Evolutionary conservation across 371 early-diverging fungal species (phyloP).

Genomic region (Circinella minor): DNA sequence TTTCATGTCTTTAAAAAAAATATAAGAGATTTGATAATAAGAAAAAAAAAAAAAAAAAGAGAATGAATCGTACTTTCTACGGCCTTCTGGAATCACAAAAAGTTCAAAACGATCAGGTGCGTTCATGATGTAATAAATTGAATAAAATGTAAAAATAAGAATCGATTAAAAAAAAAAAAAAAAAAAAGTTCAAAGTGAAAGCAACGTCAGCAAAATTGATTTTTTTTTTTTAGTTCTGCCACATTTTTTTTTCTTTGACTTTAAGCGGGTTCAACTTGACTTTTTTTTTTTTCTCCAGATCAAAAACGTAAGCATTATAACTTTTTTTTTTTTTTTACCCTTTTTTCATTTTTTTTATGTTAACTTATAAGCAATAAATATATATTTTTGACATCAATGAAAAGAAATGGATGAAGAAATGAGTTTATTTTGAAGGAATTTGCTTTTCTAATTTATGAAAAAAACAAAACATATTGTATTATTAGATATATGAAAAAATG

Average conservation of each 20-base stretch:
- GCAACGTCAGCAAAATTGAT: no score
- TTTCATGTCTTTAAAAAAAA: neutral
- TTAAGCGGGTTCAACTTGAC: no score
- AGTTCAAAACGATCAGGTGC: slow-evolving; percentile 91
- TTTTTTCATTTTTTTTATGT: neutral
- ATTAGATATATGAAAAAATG: slow-evolving; percentile 36
- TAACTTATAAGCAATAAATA: neutral
- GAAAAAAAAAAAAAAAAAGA: neutral
- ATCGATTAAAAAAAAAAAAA: neutral
- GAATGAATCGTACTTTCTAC: slow-evolving; percentile 69
- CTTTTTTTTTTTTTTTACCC: no score
- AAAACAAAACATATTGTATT: no score
- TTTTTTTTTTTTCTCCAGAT: neutral
- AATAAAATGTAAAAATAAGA: neutral
- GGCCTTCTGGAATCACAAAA: slow-evolving; percentile 90
- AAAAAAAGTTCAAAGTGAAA: neutral
- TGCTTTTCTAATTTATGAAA: no score
- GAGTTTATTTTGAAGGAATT: neutral
- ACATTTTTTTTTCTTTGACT: neutral
- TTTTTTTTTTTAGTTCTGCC: no score
- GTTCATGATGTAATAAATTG: slow-evolving; percentile 66
- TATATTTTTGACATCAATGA: no score
- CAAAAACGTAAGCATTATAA: slow-evolving; percentile 1
- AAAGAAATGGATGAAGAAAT: no score
- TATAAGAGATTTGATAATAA: neutral